Base-by-base conservation (phyloP, 768 basidiomycete genomes). In the Lactarius psammicola region DNA sequence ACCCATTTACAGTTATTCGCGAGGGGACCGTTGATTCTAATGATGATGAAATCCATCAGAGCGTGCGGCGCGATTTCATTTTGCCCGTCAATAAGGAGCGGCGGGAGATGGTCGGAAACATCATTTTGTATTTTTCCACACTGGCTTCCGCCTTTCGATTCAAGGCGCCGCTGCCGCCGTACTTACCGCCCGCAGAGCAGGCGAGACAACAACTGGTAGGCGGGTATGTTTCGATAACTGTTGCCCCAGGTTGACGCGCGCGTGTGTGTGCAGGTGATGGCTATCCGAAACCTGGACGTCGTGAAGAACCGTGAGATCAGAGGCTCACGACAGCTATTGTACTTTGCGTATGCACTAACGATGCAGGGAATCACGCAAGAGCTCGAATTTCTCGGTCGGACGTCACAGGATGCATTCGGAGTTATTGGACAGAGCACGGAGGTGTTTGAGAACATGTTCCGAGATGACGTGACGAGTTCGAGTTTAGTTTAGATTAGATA, bases 321-420 rank as follows among this genome's bases (percentile, higher is more conserved):
- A 71, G 90, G 86, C 2, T 95, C 94, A 1, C 80, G 88, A 23
- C 91, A 97, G 70, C 80, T 99, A 4, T 81, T 98, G 23, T 98
- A 93, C 78, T 95, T 96, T 71, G 95, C 94, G 1, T 98, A 98
- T 71, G 92, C 92, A 0, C 79, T 95, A 65, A 90, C 92, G 61
- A 95, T 97, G 94, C 90, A 93, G 74, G 94, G 94, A 8, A 91
- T 97, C 44, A 97, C 95, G 10, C 82, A 85, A 59, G 94, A 98
- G 72, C 82, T 99, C 17, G 94, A 97, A 61, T 83, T 78, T 60
- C 79, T 98, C 1, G 96, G 97, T 0, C 76, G 76, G 44, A 90
- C 86, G 30, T 79, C 96, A 65, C 96, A 98, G 74, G 85, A 87
- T 59, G 88, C 92, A 11, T 99, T 97, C 75, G 96, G 96, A 11